Evolutionary conservation across 176 grass and related monocot species (phyloP), one percentile per base, ranked within the genome.

Genomic region (Elaeis guineensis): DNA sequence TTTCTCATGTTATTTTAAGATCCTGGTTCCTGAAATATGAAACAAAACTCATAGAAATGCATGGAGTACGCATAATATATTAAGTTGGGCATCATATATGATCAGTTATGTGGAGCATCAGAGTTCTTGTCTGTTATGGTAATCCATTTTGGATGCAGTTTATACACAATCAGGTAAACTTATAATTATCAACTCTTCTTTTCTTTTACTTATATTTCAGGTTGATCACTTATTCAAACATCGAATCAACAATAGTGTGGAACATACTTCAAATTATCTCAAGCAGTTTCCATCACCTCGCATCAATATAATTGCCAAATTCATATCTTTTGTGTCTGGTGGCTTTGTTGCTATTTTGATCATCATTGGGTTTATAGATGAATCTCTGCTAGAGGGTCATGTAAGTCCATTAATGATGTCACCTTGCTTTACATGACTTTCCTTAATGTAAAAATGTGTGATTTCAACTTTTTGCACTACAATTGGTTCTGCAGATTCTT

Each of bases 211-310:
- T 57, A 2, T 16, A 52, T 85, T 76, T 54, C 79, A 98, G 94
- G 94, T 93, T 3, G 85, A 98, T 54, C 94, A 98, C 86, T 71
- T 98, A 66, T 93, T 98, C 77, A 98, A 76, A 78, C 88, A 98
- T 72, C 80, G 94, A 28, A 82, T 93, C 75, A 98, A 81, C 82
- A 98, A 89, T 51, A 79, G 94, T 2, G 77, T 73, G 17, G 77
- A 83, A 68, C 87, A 92, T 80, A 81, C 94, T 16, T 76, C 90
- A 66, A 93, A 98, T 75, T 98, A 98, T 69, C 50, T 98, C 74
- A 98, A 86, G 76, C 84, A 98, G 49, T 98, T 98, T 69, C 94
- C 94, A 64, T 92, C 82, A 35, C 94, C 94, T 55, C 74, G 89
- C 25, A 80, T 98, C 59, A 88, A 88, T 30, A 98, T 92, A 53